Percentiles rank a stretch among this genome's conserved stretches.
These are phyloP conservation scores for Nyctanthes arbortristis DNA, from an alignment of 257 asterid species.

Conservation along the genomic window DNA sequence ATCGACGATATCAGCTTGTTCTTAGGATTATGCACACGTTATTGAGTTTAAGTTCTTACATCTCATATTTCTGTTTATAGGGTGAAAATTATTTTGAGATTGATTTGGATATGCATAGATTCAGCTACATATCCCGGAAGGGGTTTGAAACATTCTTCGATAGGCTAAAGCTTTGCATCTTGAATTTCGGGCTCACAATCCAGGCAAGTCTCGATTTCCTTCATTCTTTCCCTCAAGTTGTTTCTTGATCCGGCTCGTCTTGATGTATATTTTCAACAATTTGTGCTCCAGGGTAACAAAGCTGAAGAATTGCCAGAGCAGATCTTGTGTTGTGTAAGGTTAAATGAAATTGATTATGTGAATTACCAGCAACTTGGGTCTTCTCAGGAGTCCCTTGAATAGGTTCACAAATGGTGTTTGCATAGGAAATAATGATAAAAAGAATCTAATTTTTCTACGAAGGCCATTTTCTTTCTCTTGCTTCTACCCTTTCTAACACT, in stretches of 20 bases:
- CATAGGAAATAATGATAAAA: neutral
- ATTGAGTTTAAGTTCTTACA: neutral
- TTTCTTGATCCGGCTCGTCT: neutral
- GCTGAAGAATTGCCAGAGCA: conserved; percentile 87
- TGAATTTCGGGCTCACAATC: conserved; percentile 81
- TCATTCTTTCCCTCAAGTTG: neutral
- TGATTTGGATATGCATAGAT: conserved; percentile 90
- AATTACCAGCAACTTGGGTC: conserved; percentile 26
- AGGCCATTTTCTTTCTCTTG: neutral
- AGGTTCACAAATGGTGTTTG: neutral
- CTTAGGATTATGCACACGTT: neutral
- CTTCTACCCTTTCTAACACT: neutral
- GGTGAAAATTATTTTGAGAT: conserved; percentile 84
- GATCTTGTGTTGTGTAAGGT: conserved; percentile 67
- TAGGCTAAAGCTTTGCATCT: conserved; percentile 62
- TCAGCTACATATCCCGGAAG: conserved; percentile 87
- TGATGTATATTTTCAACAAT: neutral
- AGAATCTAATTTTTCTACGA: neutral
- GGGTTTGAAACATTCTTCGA: conserved; percentile 86
- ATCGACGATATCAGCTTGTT: neutral
- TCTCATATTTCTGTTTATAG: conserved; percentile 32
- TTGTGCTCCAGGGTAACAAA: conserved; percentile 69
- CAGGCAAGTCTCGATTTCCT: conserved; percentile 44
- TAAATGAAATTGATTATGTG: conserved; percentile 77
- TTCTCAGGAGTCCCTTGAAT: neutral